Evolutionary conservation across 1,139 yeast species (phyloP), one percentile per base, ranked within the genome.

Genomic region (Diutina neorugosa): DNA sequence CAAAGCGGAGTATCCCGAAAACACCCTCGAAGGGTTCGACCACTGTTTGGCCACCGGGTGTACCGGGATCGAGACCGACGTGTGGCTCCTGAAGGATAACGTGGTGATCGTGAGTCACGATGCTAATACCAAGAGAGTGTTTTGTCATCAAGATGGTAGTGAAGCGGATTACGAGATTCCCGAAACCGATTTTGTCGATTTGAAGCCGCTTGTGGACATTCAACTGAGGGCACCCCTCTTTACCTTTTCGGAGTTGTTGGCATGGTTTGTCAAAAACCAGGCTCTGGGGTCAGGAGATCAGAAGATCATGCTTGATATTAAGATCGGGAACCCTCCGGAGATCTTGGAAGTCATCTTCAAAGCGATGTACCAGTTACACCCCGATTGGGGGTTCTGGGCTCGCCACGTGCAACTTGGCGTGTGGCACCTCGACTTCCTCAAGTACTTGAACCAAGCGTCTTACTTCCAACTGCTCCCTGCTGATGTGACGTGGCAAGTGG

Each of bases 101-200:
- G 78, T 78, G 4, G 74, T 89, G 27, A 86, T 91, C 5, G 78
- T 93, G 34, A 80, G 86, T 52, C 98, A 93, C 65, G 93, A 86
- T 62, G 69, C 74, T 9, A 73, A 68, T 57, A 80, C 91, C 12
- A 69, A 70, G 52, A 70, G 93, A 42, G 76, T 82, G n/a, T 86
- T 81, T 63, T 81, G 82, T 44, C 71, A 69, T 56, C 61, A 59
- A n/a, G 62, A 71, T 48, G 78, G 77, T 7, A 61, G 66, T 19
- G 70, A 67, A 25, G 63, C 77, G n/a, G 66, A 73, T 54, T 71
- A 64, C 55, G 63, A 66, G 49, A 74, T 80, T 34, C 65, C 73
- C 7, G 58, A 72, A n/a, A 70, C 75, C 1, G 63, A 67, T 16
- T 80, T 70, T 59, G 63, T 57, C 16, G 63, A 65, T 3, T 68